Conservation (phyloP, 352 stramenopile species). For the Phytopythium vexans region DNA sequence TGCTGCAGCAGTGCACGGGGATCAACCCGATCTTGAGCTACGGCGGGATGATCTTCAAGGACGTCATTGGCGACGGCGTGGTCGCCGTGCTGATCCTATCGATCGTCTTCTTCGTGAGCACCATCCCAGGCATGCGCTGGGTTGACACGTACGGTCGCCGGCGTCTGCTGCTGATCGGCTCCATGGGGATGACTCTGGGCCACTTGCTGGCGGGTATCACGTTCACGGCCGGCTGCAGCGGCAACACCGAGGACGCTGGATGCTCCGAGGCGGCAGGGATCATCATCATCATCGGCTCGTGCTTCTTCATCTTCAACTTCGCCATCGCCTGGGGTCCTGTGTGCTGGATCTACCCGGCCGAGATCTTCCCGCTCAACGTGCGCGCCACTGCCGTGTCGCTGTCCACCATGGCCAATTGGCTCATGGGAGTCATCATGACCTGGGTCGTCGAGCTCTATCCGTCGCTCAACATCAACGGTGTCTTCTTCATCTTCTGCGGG, state of each 20-base stretch:
- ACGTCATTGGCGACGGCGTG: conserved; percentile 22
- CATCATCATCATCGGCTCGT: conserved; percentile 30
- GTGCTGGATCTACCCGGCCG: conserved; percentile 38
- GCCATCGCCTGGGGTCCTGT: conserved; percentile 33
- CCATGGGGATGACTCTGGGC: conserved; percentile 22
- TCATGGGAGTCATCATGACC: conserved; percentile 28
- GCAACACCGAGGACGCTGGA: conserved; percentile 15
- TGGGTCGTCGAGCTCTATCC: conserved; percentile 31
- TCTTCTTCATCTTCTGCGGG: conserved; percentile 46
- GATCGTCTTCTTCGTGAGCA: conserved; percentile 25
- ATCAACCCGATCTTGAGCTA: conserved; percentile 29
- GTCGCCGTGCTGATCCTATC: conserved; percentile 23
- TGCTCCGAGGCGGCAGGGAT: conserved; percentile 20
- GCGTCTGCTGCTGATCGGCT: conserved; percentile 22
- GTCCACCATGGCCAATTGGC: conserved; percentile 36
- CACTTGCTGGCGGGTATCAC: conserved; percentile 22
- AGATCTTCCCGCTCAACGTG: conserved; percentile 39
- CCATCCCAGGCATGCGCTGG: conserved; percentile 28
- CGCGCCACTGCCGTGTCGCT: conserved; percentile 34
- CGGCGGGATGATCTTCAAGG: conserved; percentile 27
- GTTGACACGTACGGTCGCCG: conserved; percentile 28
- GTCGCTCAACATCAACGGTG: conserved; percentile 27
- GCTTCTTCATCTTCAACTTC: conserved; percentile 38
- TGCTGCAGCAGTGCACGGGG: conserved; percentile 26
- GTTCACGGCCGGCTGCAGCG: conserved; percentile 20